phyloP scores from a whole-genome alignment of 2,329 filamentous ascomycete species.

The Penicillium sp. region DNA sequence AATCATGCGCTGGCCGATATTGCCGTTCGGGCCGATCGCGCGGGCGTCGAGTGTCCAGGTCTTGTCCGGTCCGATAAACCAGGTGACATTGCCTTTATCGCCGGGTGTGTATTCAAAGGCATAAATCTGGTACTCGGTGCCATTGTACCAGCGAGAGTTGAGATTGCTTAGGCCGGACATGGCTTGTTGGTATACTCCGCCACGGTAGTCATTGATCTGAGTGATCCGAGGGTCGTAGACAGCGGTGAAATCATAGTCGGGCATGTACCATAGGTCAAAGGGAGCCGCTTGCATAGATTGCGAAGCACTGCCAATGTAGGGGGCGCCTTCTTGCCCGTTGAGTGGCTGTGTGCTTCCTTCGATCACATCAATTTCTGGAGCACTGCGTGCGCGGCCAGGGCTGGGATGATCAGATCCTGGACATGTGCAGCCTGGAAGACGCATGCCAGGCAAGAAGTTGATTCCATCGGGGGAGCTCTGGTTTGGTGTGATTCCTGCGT shows the following conservation, averaged over 20 bases:
- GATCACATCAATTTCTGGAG: constrained; percentile 70
- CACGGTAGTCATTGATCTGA: constrained; percentile 59
- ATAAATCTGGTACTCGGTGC: constrained; percentile 61
- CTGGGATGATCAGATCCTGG: constrained; percentile 62
- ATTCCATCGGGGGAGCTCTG: constrained; percentile 67
- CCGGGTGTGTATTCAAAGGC: constrained; percentile 65
- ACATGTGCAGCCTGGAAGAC: constrained; percentile 67
- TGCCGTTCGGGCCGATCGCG: constrained; percentile 66
- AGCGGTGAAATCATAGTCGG: constrained; percentile 62
- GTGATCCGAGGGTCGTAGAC: constrained; percentile 61
- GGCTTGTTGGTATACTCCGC: constrained; percentile 62
- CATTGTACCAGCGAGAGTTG: constrained; percentile 67
- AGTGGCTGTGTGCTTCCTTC: constrained; percentile 63
- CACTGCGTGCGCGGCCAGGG: constrained; percentile 62
- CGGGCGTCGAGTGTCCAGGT: constrained; percentile 63
- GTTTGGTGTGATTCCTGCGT: constrained; percentile 69
- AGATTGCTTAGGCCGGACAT: constrained; percentile 60
- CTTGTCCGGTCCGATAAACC: constrained; percentile 64
- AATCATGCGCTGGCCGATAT: constrained; percentile 63
- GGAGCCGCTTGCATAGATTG: constrained; percentile 67
- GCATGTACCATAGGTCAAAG: constrained; percentile 69
- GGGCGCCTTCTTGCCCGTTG: constrained; percentile 43
- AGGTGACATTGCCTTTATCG: constrained; percentile 59
- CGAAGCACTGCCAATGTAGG: constrained; percentile 61
- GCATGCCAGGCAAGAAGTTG: constrained; percentile 67